Percentiles rank a stretch among this genome's conserved stretches.
These are phyloP conservation scores for Tuber calosporum DNA, from an alignment of 495 filamentous ascomycete species.

Conservation along the genomic window DNA sequence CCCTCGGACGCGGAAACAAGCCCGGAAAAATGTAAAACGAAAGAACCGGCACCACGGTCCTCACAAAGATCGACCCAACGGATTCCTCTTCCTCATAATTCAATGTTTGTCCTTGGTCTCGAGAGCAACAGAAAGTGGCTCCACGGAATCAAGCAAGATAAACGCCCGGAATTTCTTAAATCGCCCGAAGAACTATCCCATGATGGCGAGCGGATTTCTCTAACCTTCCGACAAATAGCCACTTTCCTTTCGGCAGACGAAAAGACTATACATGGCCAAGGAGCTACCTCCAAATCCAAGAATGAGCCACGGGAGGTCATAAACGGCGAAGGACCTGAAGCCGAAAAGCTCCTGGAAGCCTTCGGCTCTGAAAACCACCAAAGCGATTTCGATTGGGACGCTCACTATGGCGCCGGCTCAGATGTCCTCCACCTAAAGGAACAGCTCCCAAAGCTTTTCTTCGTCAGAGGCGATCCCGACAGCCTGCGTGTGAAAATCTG, in stretches of 20 bases:
- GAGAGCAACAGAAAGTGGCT: slow-evolving; percentile 80
- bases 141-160: slow-evolving; percentile 83
- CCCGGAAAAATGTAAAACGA: slow-evolving; percentile 13
- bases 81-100: slow-evolving; percentile 76
- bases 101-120: slow-evolving; percentile 73
- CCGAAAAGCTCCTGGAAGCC: slow-evolving; percentile 62
- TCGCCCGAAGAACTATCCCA: slow-evolving; percentile 62
- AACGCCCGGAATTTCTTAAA: slow-evolving; percentile 60
- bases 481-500: slow-evolving; percentile 31
- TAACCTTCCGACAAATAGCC: slow-evolving; percentile 86
- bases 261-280: slow-evolving; percentile 80
- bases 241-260: slow-evolving; percentile 65
- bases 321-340: slow-evolving; percentile 59
- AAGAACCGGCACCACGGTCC: slow-evolving; percentile 1
- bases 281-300: slow-evolving; percentile 61
- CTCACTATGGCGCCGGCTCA: slow-evolving; percentile 70
- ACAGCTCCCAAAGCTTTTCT: slow-evolving; percentile 36
- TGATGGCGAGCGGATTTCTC: slow-evolving; percentile 71
- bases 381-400: slow-evolving; percentile 68
- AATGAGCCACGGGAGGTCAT: slow-evolving; percentile 55
- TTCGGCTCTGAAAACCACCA: slow-evolving; percentile 82
- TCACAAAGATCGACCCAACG: slow-evolving; percentile 53
- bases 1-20: slow-evolving; percentile 4
- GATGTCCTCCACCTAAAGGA: slow-evolving; percentile 64
- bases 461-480: slow-evolving; percentile 15